Evolutionary conservation across 306 rosid genomes (phyloP).

Genomic region (Cucurbita maxima): DNA sequence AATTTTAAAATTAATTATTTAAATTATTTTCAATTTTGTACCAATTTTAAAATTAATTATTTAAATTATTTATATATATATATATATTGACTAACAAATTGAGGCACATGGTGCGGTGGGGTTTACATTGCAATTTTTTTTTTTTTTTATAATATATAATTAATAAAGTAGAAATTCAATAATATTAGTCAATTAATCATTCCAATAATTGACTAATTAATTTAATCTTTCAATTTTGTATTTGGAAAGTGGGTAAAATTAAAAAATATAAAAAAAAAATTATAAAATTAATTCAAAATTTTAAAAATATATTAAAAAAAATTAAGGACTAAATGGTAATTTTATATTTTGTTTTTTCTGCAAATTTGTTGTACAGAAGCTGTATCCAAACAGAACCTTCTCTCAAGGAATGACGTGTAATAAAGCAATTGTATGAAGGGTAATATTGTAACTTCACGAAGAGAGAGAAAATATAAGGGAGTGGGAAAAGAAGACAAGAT

Average conservation of each 20-base stretch:
- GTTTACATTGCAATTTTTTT: background rate
- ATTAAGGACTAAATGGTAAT: too few species aligned
- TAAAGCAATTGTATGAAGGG: background rate
- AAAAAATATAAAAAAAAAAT: too few species aligned
- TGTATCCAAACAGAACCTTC: background rate
- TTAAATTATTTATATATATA: background rate
- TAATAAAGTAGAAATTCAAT: background rate
- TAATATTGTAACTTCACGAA: background rate
- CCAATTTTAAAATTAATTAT: too few species aligned
- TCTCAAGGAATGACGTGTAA: background rate
- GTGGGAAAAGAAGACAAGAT: background rate
- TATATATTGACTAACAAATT: background rate
- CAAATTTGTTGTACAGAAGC: too few species aligned
- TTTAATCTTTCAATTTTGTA: too few species aligned
- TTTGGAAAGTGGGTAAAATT: too few species aligned
- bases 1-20: too few species aligned
- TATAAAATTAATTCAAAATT: too few species aligned
- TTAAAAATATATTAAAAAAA: too few species aligned
- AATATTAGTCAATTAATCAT: background rate
- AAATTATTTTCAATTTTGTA: background rate
- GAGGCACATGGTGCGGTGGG: constrained; percentile 3
- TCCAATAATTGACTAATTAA: background rate
- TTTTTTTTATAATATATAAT: background rate
- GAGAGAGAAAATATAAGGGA: background rate
- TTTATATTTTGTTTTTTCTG: too few species aligned